Evolutionary conservation across 805 yeast genomes (phyloP), one percentile per base, ranked within the genome.

Genomic region (Candida quercuum): DNA sequence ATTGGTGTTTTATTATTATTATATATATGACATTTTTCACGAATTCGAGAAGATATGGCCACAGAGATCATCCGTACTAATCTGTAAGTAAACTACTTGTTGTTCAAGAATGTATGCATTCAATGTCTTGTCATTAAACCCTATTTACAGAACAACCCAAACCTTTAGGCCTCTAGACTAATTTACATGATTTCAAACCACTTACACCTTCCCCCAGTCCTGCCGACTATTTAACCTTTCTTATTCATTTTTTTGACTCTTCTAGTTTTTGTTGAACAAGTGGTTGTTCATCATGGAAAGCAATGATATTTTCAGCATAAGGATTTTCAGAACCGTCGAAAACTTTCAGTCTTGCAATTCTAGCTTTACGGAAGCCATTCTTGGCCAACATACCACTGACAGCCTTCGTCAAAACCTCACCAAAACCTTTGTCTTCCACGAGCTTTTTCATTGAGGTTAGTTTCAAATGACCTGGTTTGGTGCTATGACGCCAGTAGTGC

Each of bases 301-400:
- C 96, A 21, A 84, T 68, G 40, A 91, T 69, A 56, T 93, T 93
- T 47, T 79, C 74, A 46, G 76, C 77, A 60, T 86, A 93, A 18
- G 96, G 97, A 57, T 86, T 85, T 40, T 84, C 84, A 40, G 86
- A 77, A 21, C 91, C 96, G 51, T 94, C 98, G 59, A 74, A 85
- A 0, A 86, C 78, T 63, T 86, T 88, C 43, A 93, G 70, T 57
- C 99, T 76, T 20, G 78, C 91, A 54, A 93, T 61, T 59, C 99
- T 78, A 12, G 69, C 64, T 52, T 81, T 74, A 60, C 98, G 77
- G 46, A 82, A 74, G 52, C 80, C 79, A 61, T 93, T 91, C 66
- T 86, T 89, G 30, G 99, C 99, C 39, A 93, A 71, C 99, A 93
- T 93, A 39, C 94, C 95, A 45, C 86, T 81, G 6, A 93, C 99